Base-by-base conservation (phyloP, 352 stramenopile genomes). In the Globisporangium parvum region DNA sequence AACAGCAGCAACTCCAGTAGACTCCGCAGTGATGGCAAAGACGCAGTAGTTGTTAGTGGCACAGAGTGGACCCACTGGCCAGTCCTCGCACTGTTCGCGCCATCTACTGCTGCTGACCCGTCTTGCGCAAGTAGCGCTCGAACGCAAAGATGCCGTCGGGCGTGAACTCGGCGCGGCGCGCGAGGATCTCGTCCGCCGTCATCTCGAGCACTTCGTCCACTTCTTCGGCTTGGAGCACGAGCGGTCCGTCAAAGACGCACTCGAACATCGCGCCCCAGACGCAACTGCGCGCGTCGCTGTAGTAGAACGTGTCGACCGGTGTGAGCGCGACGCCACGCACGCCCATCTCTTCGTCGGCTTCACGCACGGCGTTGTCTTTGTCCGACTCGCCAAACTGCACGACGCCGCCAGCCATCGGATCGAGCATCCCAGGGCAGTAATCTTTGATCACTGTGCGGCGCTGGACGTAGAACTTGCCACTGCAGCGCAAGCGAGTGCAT, bases 391-490 rank as follows among this genome's bases (percentile, higher is more conserved):
- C 82, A 55, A 76, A 80, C 59, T 90, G 78, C 35, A 94, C 81
- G 31, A 93, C 85, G 14, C 87, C 87, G 14, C 87, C 85, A 1
- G 85, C 74, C 76, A 92, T 87, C 8, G 84, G 80, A 52, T 96
- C 85, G 33, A 93, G 70, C 53, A 85, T 86, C 0, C 85, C 85
- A 0, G 87, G 81, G 55, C 87, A 95, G 53, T 94, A 95, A 62
- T 96, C 87, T 68, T 96, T 95, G 64, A 87, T 85, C 71, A 88
- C 83, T 33, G 83, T 94, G 47, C 87, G 81, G 0, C 79, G 75
- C 60, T 96, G 87, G 42, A 96, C 85, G 55, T 87, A 78, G 45
- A 85, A 95, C 46, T 89, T 71, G 45, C 81, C 85, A 47, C 84
- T 93, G 48, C 21, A 45, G 2, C 51, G 31, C 20, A 47, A 33